phyloP scores from a whole-genome alignment of 805 yeast species.

The Pichia insulana region DNA sequence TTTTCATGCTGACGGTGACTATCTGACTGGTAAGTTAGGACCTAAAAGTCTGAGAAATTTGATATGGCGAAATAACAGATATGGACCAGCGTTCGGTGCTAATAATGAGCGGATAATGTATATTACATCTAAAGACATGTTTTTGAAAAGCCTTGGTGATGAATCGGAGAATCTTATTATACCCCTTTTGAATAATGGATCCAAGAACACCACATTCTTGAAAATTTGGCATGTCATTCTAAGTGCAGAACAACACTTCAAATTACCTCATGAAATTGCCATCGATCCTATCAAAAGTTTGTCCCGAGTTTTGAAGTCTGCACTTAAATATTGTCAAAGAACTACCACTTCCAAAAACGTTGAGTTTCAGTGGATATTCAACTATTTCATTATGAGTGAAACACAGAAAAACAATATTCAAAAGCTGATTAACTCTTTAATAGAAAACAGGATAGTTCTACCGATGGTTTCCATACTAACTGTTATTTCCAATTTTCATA shows the following conservation, averaged over 20 bases:
- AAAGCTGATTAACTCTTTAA: slow-evolving; percentile 6
- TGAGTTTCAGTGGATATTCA: slow-evolving; percentile 8
- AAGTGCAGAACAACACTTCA: slow-evolving; percentile 19
- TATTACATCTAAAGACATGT: too few relatives aligned
- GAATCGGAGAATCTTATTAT: not conserved
- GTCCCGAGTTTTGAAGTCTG: slow-evolving; percentile 11
- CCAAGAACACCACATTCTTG: not conserved
- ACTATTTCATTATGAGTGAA: slow-evolving; percentile 11
- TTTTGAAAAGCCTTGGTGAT: too few relatives aligned
- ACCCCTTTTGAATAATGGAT: not conserved
- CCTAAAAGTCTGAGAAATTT: slow-evolving; percentile 14
- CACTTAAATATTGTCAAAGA: slow-evolving; percentile 12
- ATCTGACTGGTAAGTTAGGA: slow-evolving; percentile 21
- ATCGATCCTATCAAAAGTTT: slow-evolving; percentile 17
- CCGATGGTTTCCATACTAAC: slow-evolving; percentile 12
- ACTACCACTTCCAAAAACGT: not conserved
- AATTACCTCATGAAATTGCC: slow-evolving; percentile 19
- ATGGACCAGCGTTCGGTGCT: slow-evolving; percentile 19
- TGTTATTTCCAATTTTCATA: slow-evolving; percentile 6
- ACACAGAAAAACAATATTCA: slow-evolving; percentile 8
- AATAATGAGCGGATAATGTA: slow-evolving; percentile 4
- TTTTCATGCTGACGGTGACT: slow-evolving; percentile 15
- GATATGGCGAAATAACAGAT: slow-evolving; percentile 9
- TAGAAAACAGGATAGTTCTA: not conserved
- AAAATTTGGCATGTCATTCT: slow-evolving; percentile 11